Evolutionary conservation across 495 filamentous ascomycete genomes (phyloP), one percentile per base, ranked within the genome.

Genomic region (Penicillium samsonianum): DNA sequence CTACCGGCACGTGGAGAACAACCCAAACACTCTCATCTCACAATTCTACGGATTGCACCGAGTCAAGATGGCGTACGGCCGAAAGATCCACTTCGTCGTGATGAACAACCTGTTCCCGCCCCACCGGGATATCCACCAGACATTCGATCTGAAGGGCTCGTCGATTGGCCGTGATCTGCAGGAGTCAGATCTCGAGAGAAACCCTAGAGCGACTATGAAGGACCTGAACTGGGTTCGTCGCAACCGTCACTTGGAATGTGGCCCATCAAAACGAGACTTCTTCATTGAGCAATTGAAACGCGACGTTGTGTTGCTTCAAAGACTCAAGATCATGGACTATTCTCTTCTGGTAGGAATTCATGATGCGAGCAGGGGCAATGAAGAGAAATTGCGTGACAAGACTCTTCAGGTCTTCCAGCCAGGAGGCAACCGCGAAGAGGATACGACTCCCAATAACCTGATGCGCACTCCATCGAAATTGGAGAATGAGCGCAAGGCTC

Each of bases 31-130:
- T 3, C 79, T 99, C 8, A 86, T 99, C 17, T 98, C 94, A 14
- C 94, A 99, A 67, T 99, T 98, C 70, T 99, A 99, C 67, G 94
- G 94, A 42, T 79, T 99, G 17, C 94, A 99, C 73, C 86, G 94
- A 43, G 95, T 99, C 57, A 99, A 99, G 78, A 96, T 97, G 78
- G 92, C 94, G 0, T 99, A 96, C 67, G 94, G 95, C 33, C 87
- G 90, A 58, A 99, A 99, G 78, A 97, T 98, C 58, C 95, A 99
- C 71, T 99, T 99, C 62, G 95, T 99, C 33, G 91, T 99, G 63
- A 99, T 99, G 94, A 99, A 99, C 79, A 99, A 99, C 65, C 82
- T 99, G 19, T 98, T 99, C 64, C 94, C 94, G 17, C 94, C 94
- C 5, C 94, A 99, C 72, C 84, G 92, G 50, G 94, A 99, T 71